phyloP scores from a whole-genome alignment of 1,284 basidiomycete genomes.

The Tilletiopsis washingtonensis region DNA sequence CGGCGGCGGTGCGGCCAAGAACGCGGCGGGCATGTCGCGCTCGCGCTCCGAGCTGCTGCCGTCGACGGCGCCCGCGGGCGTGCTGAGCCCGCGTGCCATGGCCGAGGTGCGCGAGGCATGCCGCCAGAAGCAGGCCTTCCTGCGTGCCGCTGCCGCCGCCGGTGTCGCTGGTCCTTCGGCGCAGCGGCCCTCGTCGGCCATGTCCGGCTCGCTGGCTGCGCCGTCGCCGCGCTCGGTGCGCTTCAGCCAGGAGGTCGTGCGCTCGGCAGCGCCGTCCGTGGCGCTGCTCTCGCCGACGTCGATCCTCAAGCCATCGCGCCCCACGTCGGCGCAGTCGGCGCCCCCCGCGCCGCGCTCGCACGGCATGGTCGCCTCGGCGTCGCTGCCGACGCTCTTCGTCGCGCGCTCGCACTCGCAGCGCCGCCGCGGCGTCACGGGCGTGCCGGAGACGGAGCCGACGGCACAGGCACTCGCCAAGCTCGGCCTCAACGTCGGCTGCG shows the following conservation, averaged over 20 bases:
- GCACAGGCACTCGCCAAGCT: slow-evolving; percentile 1
- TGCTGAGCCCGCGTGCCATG: neutral
- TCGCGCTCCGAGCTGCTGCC: neutral
- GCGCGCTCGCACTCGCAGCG: slow-evolving; percentile 21
- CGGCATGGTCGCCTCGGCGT: neutral
- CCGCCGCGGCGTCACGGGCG: slow-evolving; percentile 15
- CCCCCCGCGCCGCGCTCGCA: too few relatives aligned
- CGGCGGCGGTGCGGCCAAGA: too few relatives aligned
- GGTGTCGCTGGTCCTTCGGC: neutral
- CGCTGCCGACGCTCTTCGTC: slow-evolving; percentile 17
- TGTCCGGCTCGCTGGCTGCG: neutral
- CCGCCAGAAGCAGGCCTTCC: neutral
- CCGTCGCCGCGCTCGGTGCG: neutral
- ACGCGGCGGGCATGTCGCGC: neutral
- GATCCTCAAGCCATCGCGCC: neutral
- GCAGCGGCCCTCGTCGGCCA: neutral
- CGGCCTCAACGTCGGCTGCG: neutral
- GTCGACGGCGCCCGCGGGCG: neutral
- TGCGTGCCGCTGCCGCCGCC: neutral
- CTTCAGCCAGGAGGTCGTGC: neutral
- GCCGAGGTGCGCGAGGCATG: neutral
- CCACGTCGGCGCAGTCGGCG: neutral
- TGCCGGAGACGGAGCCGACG: slow-evolving; percentile 16
- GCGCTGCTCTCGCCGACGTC: neutral
- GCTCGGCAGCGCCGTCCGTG: neutral